These are phyloP conservation scores for Pseudogymnoascus sp. DNA, from an alignment of 2,329 filamentous ascomycete species.

Conservation along the genomic window DNA sequence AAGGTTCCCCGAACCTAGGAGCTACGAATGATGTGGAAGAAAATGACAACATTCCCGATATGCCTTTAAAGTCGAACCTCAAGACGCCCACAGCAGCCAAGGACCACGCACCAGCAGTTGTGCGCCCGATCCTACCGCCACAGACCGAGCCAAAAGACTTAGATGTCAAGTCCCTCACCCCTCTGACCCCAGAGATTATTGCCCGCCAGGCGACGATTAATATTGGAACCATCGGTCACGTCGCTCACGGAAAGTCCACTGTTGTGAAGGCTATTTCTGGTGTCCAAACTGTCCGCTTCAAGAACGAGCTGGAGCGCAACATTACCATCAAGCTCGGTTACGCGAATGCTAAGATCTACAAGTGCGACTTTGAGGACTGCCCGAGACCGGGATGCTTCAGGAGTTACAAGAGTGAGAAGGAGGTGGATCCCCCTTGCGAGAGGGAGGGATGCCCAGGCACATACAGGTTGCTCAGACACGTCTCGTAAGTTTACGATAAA, in stretches of 20 bases:
- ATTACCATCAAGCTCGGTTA: constrained; percentile 99
- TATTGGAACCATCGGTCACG: constrained; percentile 96
- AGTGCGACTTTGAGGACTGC: constrained; percentile 87
- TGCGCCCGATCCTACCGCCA: constrained; percentile 63
- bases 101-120: constrained; percentile 46
- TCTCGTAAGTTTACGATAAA: constrained; percentile 58
- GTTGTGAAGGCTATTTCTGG: constrained; percentile 99
- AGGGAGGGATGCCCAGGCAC: constrained; percentile 80
- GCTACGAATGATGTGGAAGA: constrained; percentile 47
- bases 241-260: constrained; percentile 97
- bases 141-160: constrained; percentile 89
- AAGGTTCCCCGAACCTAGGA: constrained; percentile 45
- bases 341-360: constrained; percentile 98
- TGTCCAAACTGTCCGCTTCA: constrained; percentile 97
- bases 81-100: constrained; percentile 61
- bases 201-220: constrained; percentile 97
- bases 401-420: constrained; percentile 98
- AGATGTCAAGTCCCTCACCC: constrained; percentile 70
- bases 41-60: constrained; percentile 44
- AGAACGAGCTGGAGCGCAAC: constrained; percentile 98
- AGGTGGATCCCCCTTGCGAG: constrained; percentile 93
- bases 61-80: constrained; percentile 73
- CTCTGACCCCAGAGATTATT: constrained; percentile 93
- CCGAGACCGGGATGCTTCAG: constrained; percentile 91
- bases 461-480: constrained; percentile 82